A percentile compares a stretch with the other conserved stretches of the same genome.
phyloP scores from a whole-genome alignment of 768 basidiomycete species.

The Suillus plorans region DNA sequence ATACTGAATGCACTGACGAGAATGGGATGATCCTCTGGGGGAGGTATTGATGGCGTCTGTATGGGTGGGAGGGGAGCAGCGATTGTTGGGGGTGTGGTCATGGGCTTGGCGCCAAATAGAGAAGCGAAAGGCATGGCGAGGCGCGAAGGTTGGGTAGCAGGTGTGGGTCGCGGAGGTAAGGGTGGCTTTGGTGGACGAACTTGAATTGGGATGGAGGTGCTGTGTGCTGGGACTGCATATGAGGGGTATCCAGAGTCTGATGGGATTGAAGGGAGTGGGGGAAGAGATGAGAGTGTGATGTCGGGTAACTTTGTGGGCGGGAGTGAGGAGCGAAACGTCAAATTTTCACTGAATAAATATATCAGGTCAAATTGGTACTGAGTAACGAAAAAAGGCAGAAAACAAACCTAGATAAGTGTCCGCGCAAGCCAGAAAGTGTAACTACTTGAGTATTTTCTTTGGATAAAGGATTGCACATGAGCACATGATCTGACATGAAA shows the following conservation, averaged over 20 bases:
- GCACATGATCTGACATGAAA: constrained; percentile 81
- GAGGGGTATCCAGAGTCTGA: constrained; percentile 47
- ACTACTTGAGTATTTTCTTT: constrained; percentile 53
- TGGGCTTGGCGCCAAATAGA: constrained; percentile 57
- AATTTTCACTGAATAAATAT: constrained; percentile 26
- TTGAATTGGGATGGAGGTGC: constrained; percentile 33
- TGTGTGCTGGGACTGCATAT: constrained; percentile 42
- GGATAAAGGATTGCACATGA: constrained; percentile 57
- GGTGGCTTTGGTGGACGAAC: constrained; percentile 49
- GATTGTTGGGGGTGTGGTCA: constrained; percentile 28
- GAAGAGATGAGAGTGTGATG: constrained; percentile 43
- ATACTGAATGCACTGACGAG: constrained; percentile 63
- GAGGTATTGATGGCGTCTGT: constrained; percentile 24
- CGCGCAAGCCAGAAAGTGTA: constrained; percentile 83
- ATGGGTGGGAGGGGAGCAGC: constrained; percentile 28
- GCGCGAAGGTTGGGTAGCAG: constrained; percentile 38
- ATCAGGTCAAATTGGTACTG: constrained; percentile 22
- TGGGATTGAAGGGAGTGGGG: constrained; percentile 49
- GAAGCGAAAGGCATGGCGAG: constrained; percentile 77
- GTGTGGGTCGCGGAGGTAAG: constrained; percentile 34
- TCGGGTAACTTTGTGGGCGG: constrained; percentile 38
- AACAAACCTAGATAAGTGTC: constrained; percentile 60
- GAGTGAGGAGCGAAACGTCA: constrained; percentile 46
- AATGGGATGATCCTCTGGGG: constrained; percentile 32
- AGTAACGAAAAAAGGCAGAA: constrained; percentile 30